Conservation (phyloP, 176 grass and related monocot species). For the Calamus simplicifolius region DNA sequence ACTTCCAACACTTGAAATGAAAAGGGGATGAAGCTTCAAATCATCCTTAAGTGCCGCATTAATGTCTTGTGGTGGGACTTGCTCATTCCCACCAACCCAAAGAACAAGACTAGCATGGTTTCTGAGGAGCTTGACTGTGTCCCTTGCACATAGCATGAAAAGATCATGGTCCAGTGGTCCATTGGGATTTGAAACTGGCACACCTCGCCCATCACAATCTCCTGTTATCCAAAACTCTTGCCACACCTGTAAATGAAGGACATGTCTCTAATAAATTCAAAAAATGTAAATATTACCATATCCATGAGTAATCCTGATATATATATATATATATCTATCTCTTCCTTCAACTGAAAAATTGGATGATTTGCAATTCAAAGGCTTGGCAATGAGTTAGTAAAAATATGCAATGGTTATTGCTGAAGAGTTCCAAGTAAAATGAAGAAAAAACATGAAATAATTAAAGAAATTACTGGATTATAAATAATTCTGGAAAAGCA, state of each 20-base stretch:
- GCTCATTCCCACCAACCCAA: constrained; percentile 99
- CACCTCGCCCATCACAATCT: constrained; percentile 78
- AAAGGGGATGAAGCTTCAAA: constrained; percentile 70
- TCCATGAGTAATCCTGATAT: no score
- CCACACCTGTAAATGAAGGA: constrained; percentile 55
- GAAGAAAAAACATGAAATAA: no score
- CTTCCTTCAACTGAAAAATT: no score
- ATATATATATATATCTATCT: no score
- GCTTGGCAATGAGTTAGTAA: no score
- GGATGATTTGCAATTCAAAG: no score
- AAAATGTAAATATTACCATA: no score
- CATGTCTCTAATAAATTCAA: neutral
- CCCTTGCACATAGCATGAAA: constrained; percentile 88
- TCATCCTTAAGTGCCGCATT: constrained; percentile 66
- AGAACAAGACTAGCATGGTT: constrained; percentile 88
- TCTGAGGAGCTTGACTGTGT: constrained; percentile 86
- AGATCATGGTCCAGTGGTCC: constrained; percentile 90
- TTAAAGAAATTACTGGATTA: no score
- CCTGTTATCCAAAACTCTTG: constrained; percentile 99
- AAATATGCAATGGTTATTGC: no score
- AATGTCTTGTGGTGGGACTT: constrained; percentile 78
- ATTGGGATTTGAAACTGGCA: constrained; percentile 69
- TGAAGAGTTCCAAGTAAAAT: no score
- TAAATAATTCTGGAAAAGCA: no score
- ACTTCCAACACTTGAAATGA: constrained; percentile 7